Percentiles rank a stretch among this genome's conserved stretches.
Evolutionary conservation across 805 yeast species (phyloP).

Genomic region (Candida chauliodis): DNA sequence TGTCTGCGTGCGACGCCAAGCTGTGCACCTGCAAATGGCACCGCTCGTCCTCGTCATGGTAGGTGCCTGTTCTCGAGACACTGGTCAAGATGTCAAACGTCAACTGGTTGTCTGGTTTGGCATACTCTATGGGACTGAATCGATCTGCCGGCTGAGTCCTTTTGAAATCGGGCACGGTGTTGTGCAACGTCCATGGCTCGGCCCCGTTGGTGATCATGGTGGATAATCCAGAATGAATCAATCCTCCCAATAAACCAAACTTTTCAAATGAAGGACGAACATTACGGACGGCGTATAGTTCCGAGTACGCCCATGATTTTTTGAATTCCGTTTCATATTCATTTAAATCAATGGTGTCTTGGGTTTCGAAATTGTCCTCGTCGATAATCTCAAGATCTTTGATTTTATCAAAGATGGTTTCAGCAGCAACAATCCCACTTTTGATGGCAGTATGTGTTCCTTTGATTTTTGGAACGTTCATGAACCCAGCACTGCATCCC

Average conservation of each 20-base stretch:
- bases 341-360: conserved; percentile 41
- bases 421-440: conserved; percentile 94
- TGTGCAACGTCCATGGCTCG: conserved; percentile 84
- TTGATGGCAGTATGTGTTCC: conserved; percentile 98
- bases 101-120: conserved; percentile 92
- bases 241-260: conserved; percentile 77
- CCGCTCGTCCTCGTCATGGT: conserved; percentile 90
- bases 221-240: conserved; percentile 78
- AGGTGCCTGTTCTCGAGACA: conserved; percentile 95
- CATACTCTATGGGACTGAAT: conserved; percentile 74
- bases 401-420: conserved; percentile 50
- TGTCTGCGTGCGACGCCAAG: conserved; percentile 60
- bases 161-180: conserved; percentile 65
- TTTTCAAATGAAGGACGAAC: conserved; percentile 87
- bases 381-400: conserved; percentile 46
- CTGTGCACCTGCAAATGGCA: conserved; percentile 77
- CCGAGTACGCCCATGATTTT: conserved; percentile 83
- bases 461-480: conserved; percentile 96
- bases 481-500: conserved; percentile 95
- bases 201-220: conserved; percentile 75
- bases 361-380: conserved; percentile 36
- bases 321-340: conserved; percentile 63
- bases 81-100: conserved; percentile 91
- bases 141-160: conserved; percentile 66
- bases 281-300: conserved; percentile 80